These are phyloP conservation scores for Trichophyton rubrum DNA, from an alignment of 2,329 filamentous ascomycete genomes.

Conservation along the genomic window DNA sequence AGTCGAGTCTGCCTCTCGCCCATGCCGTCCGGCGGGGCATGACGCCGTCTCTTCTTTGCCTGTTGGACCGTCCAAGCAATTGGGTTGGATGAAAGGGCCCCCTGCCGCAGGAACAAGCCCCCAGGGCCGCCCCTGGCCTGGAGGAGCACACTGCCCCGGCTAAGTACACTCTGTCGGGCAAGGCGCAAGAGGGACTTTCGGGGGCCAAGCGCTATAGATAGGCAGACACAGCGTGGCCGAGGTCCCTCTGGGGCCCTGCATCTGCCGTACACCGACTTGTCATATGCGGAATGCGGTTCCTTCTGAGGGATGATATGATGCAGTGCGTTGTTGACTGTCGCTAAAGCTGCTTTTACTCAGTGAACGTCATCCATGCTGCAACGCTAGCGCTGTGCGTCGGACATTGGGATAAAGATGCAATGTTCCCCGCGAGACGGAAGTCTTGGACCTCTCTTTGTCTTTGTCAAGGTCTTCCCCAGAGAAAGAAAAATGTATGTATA, in stretches of 20 bases:
- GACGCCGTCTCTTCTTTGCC: background rate
- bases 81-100: background rate
- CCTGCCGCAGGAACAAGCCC: background rate
- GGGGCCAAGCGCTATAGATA: background rate
- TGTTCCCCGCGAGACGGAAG: too few relatives aligned
- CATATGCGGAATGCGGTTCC: background rate
- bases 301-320: background rate
- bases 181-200: background rate
- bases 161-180: background rate
- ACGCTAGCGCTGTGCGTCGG: background rate
- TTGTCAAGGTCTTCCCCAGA: background rate
- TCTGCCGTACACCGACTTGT: background rate
- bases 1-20: background rate
- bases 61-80: background rate
- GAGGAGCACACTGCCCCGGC: background rate
- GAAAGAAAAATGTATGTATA: background rate
- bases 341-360: background rate
- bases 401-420: background rate
- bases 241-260: background rate
- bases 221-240: background rate
- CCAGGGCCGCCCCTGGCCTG: constrained; percentile 1
- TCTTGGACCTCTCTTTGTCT: background rate
- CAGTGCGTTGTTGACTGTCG: background rate
- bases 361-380: background rate
- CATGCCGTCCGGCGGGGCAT: too few relatives aligned